phyloP scores from a whole-genome alignment of 1,139 yeast species.

The Suhomyces terraborum region DNA sequence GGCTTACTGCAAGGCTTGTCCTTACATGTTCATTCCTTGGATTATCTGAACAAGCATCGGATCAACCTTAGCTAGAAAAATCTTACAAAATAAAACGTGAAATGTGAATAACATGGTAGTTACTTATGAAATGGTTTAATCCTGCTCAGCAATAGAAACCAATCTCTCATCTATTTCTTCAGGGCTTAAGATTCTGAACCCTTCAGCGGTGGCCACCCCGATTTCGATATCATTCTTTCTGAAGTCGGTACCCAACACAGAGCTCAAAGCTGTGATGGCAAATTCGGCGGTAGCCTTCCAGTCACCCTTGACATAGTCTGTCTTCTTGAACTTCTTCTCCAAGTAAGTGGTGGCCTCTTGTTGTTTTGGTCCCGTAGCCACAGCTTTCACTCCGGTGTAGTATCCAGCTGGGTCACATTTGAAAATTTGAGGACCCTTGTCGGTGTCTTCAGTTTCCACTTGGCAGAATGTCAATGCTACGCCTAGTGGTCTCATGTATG shows the following conservation, averaged over 20 bases:
- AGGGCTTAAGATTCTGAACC: conserved; percentile 68
- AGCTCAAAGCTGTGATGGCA: conserved; percentile 82
- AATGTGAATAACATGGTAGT: neutral
- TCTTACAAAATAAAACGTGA: conserved; percentile 3
- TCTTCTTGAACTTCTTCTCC: conserved; percentile 88
- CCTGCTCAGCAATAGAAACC: conserved; percentile 94
- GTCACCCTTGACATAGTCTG: conserved; percentile 71
- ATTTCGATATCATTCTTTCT: conserved; percentile 91
- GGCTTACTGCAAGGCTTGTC: conserved; percentile 81
- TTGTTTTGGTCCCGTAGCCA: conserved; percentile 95
- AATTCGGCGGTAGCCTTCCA: conserved; percentile 90
- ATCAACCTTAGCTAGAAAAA: too few species aligned
- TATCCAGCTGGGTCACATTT: conserved; percentile 99
- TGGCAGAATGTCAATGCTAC: conserved; percentile 88
- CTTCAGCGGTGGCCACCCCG: conserved; percentile 78
- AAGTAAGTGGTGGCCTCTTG: conserved; percentile 90
- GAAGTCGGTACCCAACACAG: conserved; percentile 88
- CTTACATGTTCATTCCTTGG: conserved; percentile 88
- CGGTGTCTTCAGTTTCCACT: conserved; percentile 65
- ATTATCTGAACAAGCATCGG: conserved; percentile 58
- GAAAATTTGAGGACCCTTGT: conserved; percentile 80
- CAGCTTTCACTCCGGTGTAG: conserved; percentile 87
- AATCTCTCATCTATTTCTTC: conserved; percentile 94
- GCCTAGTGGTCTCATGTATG: conserved; percentile 98
- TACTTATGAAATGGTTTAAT: conserved; percentile 39